Conservation (phyloP, 2,329 filamentous ascomycete genomes). For the Leptosphaerulina australis region DNA sequence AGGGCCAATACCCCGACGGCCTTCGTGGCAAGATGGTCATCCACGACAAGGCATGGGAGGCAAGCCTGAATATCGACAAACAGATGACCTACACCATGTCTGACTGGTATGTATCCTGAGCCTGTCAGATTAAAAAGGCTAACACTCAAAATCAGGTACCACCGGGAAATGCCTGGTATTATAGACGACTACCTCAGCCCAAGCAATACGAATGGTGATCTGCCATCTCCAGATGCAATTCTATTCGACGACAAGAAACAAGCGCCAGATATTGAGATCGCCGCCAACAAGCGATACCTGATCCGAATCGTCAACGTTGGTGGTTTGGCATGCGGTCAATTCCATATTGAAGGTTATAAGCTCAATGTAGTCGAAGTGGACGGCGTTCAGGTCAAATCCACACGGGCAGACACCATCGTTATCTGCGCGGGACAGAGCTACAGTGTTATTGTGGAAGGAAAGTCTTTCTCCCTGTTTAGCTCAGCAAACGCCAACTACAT, state of each 20-base stretch:
- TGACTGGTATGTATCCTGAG: conserved; percentile 66
- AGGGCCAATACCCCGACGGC: conserved; percentile 63
- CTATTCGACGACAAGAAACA: conserved; percentile 72
- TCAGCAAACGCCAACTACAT: conserved; percentile 61
- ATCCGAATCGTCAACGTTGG: conserved; percentile 67
- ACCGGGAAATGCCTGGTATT: no score
- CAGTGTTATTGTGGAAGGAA: conserved; percentile 25
- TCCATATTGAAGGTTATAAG: conserved; percentile 50
- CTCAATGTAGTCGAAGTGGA: conserved; percentile 49
- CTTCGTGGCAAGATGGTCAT: conserved; percentile 70
- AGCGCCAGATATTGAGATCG: conserved; percentile 54
- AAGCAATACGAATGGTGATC: conserved; percentile 56
- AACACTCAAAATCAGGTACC: not conserved
- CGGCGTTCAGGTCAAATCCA: not conserved
- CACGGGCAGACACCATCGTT: not conserved
- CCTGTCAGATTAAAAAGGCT: not conserved
- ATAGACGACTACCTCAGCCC: conserved; percentile 55
- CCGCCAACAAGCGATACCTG: conserved; percentile 63
- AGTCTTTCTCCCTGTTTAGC: conserved; percentile 30
- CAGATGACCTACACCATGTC: conserved; percentile 69
- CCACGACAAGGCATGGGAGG: conserved; percentile 60
- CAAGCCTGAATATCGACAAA: conserved; percentile 56
- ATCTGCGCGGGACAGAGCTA: conserved; percentile 16
- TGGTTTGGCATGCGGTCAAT: conserved; percentile 51
- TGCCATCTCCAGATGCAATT: conserved; percentile 70